A percentile compares a stretch with the other conserved stretches of the same genome.
Evolutionary conservation across 345 rosid species (phyloP).

Genomic region (Salix suchowensis): DNA sequence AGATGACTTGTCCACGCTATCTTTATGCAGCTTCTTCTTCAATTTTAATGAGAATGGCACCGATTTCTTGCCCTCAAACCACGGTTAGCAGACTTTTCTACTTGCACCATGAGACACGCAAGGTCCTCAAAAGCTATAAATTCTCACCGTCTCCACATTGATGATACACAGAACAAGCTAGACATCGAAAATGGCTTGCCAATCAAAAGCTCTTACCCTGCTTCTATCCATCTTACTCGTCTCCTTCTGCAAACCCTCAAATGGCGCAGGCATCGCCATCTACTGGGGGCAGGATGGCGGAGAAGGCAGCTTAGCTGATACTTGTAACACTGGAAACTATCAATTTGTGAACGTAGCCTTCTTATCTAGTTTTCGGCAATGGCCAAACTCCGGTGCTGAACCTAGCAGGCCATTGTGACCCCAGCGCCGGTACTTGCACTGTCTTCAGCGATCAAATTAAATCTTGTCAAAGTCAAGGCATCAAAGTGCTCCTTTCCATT

Average conservation of each 20-base stretch:
- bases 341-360: conserved; percentile 15
- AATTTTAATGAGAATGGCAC: neutral
- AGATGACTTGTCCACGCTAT: no score
- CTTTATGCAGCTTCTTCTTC: neutral
- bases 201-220: neutral
- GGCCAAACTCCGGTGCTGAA: conserved; percentile 11
- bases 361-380: conserved; percentile 8
- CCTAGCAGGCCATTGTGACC: conserved; percentile 15
- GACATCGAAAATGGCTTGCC: neutral
- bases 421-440: neutral
- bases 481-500: conserved; percentile 12
- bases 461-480: conserved; percentile 10
- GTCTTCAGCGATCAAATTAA: neutral
- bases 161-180: neutral
- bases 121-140: neutral
- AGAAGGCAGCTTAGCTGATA: conserved; percentile 16
- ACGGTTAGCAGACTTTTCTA: neutral
- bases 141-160: neutral
- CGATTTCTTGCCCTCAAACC: neutral
- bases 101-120: neutral
- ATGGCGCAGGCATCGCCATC: conserved; percentile 14
- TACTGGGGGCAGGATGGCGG: conserved; percentile 13
- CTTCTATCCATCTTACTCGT: neutral
- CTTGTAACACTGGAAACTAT: conserved; percentile 11
- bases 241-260: neutral